These are phyloP conservation scores for Rhipidocladum racemiflorum DNA, from an alignment of 176 grass and related monocot genomes.

Conservation along the genomic window DNA sequence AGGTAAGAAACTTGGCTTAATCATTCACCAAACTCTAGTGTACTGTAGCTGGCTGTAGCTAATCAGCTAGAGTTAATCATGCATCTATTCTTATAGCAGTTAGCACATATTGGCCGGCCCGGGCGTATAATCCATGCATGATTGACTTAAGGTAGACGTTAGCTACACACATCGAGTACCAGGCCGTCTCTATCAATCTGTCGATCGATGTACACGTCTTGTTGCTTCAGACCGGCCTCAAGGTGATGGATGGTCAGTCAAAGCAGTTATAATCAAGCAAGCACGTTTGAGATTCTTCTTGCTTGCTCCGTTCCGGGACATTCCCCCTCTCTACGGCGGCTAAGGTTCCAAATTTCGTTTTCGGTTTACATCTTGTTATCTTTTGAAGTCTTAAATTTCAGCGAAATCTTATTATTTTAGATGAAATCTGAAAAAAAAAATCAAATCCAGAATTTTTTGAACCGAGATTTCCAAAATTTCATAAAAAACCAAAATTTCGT, in stretches of 20 bases:
- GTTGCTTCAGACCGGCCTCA: neutral
- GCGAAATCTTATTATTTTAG: too few relatives aligned
- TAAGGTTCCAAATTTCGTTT: too few relatives aligned
- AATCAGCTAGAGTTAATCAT: neutral
- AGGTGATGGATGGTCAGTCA: neutral
- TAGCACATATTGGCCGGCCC: neutral
- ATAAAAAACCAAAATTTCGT: too few relatives aligned
- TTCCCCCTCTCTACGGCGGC: neutral
- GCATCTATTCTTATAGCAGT: neutral
- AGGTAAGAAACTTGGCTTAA: slow-evolving; percentile 7
- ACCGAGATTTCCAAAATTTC: too few relatives aligned
- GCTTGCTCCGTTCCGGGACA: neutral
- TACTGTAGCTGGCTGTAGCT: neutral
- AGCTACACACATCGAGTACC: neutral
- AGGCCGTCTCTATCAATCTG: neutral
- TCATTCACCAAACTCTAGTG: neutral
- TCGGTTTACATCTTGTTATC: too few relatives aligned
- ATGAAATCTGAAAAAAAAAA: too few relatives aligned
- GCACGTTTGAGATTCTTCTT: neutral
- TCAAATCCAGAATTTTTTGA: too few relatives aligned
- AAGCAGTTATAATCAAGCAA: neutral
- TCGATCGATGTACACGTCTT: neutral
- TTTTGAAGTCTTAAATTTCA: too few relatives aligned
- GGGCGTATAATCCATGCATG: neutral
- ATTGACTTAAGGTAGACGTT: slow-evolving; percentile 33